These are phyloP conservation scores for Ophiocordyceps camponoti-leonardi DNA, from an alignment of 2,329 filamentous ascomycete species.

Conservation along the genomic window DNA sequence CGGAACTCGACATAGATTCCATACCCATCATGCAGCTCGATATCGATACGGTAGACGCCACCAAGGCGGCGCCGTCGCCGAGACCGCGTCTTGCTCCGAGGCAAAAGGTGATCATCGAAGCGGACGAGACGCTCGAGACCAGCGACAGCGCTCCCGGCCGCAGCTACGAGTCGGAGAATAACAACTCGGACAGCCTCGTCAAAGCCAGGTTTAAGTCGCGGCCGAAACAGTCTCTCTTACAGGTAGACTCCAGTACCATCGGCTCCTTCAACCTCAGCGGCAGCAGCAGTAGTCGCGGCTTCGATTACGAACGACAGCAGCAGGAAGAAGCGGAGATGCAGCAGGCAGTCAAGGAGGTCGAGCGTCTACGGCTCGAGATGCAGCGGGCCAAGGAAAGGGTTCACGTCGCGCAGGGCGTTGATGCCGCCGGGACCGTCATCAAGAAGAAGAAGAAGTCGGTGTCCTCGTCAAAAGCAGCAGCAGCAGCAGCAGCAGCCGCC, in stretches of 20 bases:
- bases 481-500: conserved; percentile 7
- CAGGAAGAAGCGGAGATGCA: conserved; percentile 80
- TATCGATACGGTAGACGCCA: conserved; percentile 37
- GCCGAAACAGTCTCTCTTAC: conserved; percentile 49
- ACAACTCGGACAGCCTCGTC: conserved; percentile 25
- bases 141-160: conserved; percentile 28
- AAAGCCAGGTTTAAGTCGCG: conserved; percentile 30
- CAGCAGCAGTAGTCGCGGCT: conserved; percentile 10
- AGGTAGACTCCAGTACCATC: conserved; percentile 76
- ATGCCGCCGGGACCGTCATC: conserved; percentile 47
- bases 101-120: conserved; percentile 49
- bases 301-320: conserved; percentile 49
- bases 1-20: conserved; percentile 75
- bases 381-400: conserved; percentile 63
- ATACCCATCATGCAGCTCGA: conserved; percentile 94
- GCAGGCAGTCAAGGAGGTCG: conserved; percentile 74
- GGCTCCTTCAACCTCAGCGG: conserved; percentile 50
- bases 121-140: conserved; percentile 53
- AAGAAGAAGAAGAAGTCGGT: conserved; percentile 48
- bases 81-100: conserved; percentile 23
- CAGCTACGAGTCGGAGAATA: conserved; percentile 37
- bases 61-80: conserved; percentile 12
- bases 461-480: conserved; percentile 31
- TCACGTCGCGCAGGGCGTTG: conserved; percentile 50
- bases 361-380: conserved; percentile 77